A percentile compares a stretch with the other conserved stretches of the same genome.
These are phyloP conservation scores for Leccinum sublutescens DNA, from an alignment of 768 basidiomycete genomes.

Conservation along the genomic window DNA sequence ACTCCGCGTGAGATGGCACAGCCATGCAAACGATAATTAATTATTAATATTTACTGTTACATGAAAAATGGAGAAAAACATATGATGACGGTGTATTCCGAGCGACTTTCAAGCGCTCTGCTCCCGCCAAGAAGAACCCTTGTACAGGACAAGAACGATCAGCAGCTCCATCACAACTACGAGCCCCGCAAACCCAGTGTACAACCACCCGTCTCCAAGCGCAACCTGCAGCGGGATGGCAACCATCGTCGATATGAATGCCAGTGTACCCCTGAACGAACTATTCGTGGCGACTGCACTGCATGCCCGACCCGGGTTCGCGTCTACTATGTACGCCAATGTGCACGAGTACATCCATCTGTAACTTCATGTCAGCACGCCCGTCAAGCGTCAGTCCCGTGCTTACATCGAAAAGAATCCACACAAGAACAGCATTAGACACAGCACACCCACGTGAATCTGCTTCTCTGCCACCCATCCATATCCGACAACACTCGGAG, in stretches of 20 bases:
- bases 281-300: conserved; percentile 77
- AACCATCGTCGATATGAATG: conserved; percentile 68
- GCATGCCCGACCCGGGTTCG: conserved; percentile 77
- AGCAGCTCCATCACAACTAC: conserved; percentile 52
- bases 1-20: conserved; percentile 15
- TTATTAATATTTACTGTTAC: not conserved
- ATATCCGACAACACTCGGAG: conserved; percentile 62
- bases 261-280: conserved; percentile 66
- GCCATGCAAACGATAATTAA: conserved; percentile 13
- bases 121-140: conserved; percentile 60
- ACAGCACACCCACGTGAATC: conserved; percentile 63
- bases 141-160: conserved; percentile 57
- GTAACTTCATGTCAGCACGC: conserved; percentile 3
- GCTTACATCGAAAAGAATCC: conserved; percentile 76
- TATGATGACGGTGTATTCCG: not conserved
- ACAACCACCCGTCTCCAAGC: conserved; percentile 79
- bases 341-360: conserved; percentile 67
- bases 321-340: conserved; percentile 83
- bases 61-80: conserved; percentile 8
- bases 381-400: not conserved
- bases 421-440: conserved; percentile 66
- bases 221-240: conserved; percentile 73
- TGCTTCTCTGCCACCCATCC: conserved; percentile 72
- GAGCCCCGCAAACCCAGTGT: conserved; percentile 62
- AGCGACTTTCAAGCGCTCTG: conserved; percentile 20